Base-by-base conservation (phyloP, 2,329 filamentous ascomycete genomes). In the Talaromyces funiculosus region DNA sequence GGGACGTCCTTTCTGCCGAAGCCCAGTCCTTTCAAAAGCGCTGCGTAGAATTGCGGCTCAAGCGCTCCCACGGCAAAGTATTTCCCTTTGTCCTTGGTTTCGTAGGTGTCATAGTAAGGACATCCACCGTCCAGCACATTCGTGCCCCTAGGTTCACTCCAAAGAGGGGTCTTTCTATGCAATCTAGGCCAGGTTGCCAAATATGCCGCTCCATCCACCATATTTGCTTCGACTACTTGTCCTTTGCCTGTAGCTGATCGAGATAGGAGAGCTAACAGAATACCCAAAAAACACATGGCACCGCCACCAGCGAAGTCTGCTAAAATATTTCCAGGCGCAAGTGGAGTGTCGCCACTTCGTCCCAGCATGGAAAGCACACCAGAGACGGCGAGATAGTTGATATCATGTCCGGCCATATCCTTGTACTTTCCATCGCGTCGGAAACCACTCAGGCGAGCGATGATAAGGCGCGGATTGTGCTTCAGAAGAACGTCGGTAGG, bases 231-330 rank as follows among this genome's bases (percentile, higher is more conserved):
- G 8, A 97, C 92, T 12, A 97, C 87, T 76, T 97, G 93, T 0
- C 93, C 93, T 2, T 77, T 78, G 0, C 90, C 90, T 0, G 80
- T 86, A 45, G 74, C 77, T 53, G 81, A 78, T 35, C 91, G 80
- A 14, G 85, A 81, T 9, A 95, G 69, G 62, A 97, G 75, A 0
- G 94, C 93, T 20, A 97, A 79, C 59, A 97, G 73, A 4, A 97
- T 85, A 0, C 92, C 93, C 61, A 92, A 80, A 68, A 94, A 90
- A 43, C 94, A 86, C 65, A 86, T 86, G 0, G 89, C 87, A 35
- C 93, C 93, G 20, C 93, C 93, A 33, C 92, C 93, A 0, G 90
- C 94, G 66, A 97, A 97, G 72, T 97, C 93, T 0, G 86, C 93
- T 1, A 97, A 77, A 18, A 97, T 82, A 69, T 97, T 97, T 5